phyloP scores from a whole-genome alignment of 371 early-diverging fungal species.

The Mucor piriformis region DNA sequence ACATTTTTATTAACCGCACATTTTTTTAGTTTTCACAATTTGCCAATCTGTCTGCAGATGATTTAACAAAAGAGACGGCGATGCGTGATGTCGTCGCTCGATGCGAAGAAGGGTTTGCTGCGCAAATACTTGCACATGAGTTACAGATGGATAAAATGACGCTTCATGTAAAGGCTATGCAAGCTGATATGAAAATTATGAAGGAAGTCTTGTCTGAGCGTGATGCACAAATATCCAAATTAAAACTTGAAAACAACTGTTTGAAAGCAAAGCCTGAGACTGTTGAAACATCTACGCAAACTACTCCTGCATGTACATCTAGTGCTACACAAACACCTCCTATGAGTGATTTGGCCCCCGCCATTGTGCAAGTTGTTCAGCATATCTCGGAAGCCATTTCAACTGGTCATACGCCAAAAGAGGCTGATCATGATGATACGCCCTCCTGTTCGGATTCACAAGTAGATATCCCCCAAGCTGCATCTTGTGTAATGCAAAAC shows the following conservation, averaged over 20 bases:
- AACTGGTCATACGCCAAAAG: neutral
- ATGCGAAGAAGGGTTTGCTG: constrained; percentile 39
- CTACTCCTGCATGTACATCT: neutral
- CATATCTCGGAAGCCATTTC: constrained; percentile 11
- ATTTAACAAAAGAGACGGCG: constrained; percentile 16
- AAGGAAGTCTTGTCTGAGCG: constrained; percentile 13
- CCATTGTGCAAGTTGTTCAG: constrained; percentile 1
- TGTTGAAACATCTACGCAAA: neutral
- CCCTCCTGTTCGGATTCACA: neutral
- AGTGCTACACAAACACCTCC: neutral
- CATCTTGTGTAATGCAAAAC: neutral
- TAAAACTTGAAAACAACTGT: neutral
- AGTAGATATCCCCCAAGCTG: neutral
- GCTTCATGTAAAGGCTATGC: neutral
- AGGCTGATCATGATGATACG: constrained; percentile 5
- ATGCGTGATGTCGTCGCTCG: constrained; percentile 41
- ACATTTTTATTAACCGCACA: neutral
- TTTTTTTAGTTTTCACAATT: constrained; percentile 4
- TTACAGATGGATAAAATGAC: constrained; percentile 14
- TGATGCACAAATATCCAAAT: constrained; percentile 18
- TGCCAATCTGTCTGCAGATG: constrained; percentile 9
- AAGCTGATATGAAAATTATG: constrained; percentile 9
- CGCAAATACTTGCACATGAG: constrained; percentile 20
- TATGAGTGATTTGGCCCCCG: neutral
- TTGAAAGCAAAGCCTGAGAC: neutral